phyloP scores from a whole-genome alignment of 1,284 basidiomycete species.

The Rhodofomes roseus region DNA sequence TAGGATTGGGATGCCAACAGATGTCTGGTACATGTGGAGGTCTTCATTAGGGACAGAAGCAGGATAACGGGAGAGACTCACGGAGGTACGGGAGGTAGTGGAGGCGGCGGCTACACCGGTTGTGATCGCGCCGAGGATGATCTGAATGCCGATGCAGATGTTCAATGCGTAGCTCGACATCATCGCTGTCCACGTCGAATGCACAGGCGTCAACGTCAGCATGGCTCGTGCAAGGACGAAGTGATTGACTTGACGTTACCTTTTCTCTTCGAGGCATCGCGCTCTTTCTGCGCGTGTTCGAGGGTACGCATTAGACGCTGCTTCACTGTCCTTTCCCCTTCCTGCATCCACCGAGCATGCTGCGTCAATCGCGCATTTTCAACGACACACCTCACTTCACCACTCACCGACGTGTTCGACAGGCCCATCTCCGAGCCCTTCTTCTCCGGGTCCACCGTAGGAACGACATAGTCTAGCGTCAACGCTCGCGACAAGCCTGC shows the following conservation, averaged over 20 bases:
- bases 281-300: constrained; percentile 23
- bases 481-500: neutral
- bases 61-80: neutral
- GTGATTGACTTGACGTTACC: constrained; percentile 16
- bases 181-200: constrained; percentile 35
- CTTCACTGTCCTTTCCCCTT: constrained; percentile 21
- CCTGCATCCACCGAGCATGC: neutral
- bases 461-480: constrained; percentile 1
- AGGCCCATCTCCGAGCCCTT: neutral
- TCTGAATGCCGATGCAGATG: constrained; percentile 49
- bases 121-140: constrained; percentile 62
- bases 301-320: constrained; percentile 32
- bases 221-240: neutral
- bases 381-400: no score
- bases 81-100: constrained; percentile 26
- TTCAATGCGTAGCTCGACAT: constrained; percentile 51
- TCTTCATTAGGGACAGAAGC: neutral
- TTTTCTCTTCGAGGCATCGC: constrained; percentile 14
- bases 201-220: neutral
- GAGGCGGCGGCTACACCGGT: constrained; percentile 56
- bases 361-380: neutral
- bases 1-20: constrained; percentile 31
- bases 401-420: neutral
- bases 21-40: constrained; percentile 18
- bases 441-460: neutral